Conservation (phyloP, 73 alveolate species). For the Tetrahymena elliotti region DNA sequence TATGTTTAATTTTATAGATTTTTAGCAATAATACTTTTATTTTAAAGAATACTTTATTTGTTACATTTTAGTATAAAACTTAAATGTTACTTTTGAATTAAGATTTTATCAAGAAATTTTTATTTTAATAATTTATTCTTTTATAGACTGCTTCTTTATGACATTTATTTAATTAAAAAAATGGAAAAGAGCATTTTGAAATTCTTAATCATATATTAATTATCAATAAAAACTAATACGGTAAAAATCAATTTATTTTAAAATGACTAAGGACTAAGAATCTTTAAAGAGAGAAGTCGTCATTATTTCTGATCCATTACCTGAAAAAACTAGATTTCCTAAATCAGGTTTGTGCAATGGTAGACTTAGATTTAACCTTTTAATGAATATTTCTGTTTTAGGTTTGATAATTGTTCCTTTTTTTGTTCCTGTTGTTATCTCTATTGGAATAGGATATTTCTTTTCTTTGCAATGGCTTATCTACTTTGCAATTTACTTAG, state of each 20-base stretch:
- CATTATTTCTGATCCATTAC: neutral
- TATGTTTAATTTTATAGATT: too few relatives aligned
- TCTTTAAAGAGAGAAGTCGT: neutral
- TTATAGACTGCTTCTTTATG: too few relatives aligned
- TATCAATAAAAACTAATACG: too few relatives aligned
- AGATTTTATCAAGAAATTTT: too few relatives aligned
- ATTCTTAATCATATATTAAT: too few relatives aligned
- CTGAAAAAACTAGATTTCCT: neutral
- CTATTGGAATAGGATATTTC: neutral
- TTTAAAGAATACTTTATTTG: too few relatives aligned
- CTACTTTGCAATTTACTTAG: neutral
- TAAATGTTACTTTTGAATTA: too few relatives aligned
- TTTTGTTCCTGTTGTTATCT: neutral
- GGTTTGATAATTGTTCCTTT: constrained; percentile 5
- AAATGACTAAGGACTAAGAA: neutral
- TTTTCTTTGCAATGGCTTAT: neutral
- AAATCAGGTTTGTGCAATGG: constrained; percentile 18
- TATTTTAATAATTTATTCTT: too few relatives aligned
- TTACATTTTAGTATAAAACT: too few relatives aligned
- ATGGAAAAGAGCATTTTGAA: neutral
- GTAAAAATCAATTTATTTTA: too few relatives aligned
- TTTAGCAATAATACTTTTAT: too few relatives aligned
- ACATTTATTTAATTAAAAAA: too few relatives aligned
- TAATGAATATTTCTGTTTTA: constrained; percentile 6
- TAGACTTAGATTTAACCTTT: constrained; percentile 21